These are phyloP conservation scores for Nephelium lappaceum DNA, from an alignment of 345 rosid genomes.

Conservation along the genomic window DNA sequence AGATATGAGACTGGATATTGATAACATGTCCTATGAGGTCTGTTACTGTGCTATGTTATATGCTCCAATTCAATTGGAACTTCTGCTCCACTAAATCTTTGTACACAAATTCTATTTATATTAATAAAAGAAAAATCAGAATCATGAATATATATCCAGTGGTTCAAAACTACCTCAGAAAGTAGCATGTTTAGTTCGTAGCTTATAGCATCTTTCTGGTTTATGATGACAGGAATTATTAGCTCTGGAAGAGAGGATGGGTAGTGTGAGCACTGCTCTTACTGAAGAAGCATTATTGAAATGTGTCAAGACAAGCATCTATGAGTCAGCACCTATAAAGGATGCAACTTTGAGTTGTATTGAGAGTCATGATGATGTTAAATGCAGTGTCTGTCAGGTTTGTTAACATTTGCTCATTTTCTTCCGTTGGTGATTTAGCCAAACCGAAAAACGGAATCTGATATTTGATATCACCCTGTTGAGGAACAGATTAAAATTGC, in stretches of 20 bases:
- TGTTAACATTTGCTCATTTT: neutral
- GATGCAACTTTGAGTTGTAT: conserved; percentile 29
- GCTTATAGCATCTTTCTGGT: conserved; percentile 10
- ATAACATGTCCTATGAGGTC: conserved; percentile 98
- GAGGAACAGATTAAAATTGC: conserved; percentile 2
- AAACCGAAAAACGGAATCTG: neutral
- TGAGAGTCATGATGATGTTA: conserved; percentile 52
- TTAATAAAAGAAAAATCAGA: neutral
- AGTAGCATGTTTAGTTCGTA: neutral
- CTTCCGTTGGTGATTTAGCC: neutral
- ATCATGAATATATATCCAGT: neutral
- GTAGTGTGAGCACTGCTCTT: conserved; percentile 90
- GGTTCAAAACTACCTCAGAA: neutral
- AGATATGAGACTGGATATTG: conserved; percentile 95
- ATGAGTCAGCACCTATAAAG: conserved; percentile 40
- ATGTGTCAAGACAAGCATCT: conserved; percentile 61
- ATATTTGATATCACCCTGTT: neutral
- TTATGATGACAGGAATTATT: conserved; percentile 64
- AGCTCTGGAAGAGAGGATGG: conserved; percentile 97
- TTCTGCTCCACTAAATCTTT: neutral
- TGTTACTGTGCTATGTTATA: conserved; percentile 23
- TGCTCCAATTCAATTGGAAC: neutral
- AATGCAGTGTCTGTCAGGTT: conserved; percentile 98
- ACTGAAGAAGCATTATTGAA: conserved; percentile 79
- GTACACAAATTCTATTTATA: neutral